Evolutionary conservation across 2,329 filamentous ascomycete species (phyloP).

Genomic region (Phialocephala sp.): DNA sequence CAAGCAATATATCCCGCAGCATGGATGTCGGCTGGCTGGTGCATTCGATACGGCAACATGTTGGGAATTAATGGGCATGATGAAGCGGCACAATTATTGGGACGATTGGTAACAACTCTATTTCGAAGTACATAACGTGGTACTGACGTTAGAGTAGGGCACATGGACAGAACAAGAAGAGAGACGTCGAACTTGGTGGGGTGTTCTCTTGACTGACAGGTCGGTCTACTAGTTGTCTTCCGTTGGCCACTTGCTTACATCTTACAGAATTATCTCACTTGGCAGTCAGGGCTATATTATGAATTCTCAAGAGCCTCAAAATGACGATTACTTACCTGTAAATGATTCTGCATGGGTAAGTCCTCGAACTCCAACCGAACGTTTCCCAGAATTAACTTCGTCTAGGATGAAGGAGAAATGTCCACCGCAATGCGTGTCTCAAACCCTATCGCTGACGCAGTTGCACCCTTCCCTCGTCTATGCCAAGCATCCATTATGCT

Average conservation of each 20-base stretch:
- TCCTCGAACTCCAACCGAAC: background rate
- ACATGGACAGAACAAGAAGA: conserved; percentile 57
- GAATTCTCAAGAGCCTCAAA: conserved; percentile 40
- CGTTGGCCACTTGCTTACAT: conserved; percentile 21
- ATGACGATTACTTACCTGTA: conserved; percentile 35
- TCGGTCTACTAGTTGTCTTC: conserved; percentile 27
- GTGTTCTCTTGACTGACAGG: conserved; percentile 53
- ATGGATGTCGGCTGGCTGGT: conserved; percentile 54
- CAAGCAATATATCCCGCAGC: conserved; percentile 57
- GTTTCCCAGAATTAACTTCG: conserved; percentile 12
- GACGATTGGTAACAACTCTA: conserved; percentile 41
- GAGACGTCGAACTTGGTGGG: conserved; percentile 54
- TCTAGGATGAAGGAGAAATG: conserved; percentile 47
- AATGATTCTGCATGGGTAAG: conserved; percentile 49
- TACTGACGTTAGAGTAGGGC: conserved; percentile 34
- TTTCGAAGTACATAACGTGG: background rate
- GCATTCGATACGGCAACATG: conserved; percentile 52
- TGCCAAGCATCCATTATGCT: conserved; percentile 47
- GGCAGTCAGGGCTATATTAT: conserved; percentile 39
- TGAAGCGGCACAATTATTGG: conserved; percentile 46
- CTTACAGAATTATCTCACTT: conserved; percentile 39
- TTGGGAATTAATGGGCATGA: conserved; percentile 50
- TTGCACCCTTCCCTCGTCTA: conserved; percentile 58
- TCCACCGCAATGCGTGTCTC: conserved; percentile 40
- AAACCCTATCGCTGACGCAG: conserved; percentile 49